Conservation (phyloP, 2,329 filamentous ascomycete species). For the Pestalotiopsis sp. region DNA sequence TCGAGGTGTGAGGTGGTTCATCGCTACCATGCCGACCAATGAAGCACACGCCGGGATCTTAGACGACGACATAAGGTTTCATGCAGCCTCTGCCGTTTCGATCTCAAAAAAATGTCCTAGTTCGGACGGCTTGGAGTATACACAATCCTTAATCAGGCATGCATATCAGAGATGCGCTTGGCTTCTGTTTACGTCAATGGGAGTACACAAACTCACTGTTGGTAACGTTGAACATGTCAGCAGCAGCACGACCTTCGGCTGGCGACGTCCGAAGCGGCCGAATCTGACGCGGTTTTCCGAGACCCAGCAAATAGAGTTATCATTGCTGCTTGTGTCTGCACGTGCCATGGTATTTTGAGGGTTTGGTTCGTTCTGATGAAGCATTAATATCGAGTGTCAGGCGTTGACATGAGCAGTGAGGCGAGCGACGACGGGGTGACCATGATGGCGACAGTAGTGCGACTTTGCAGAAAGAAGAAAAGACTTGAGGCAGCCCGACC, state of each 20-base stretch:
- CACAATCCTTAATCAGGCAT: no score
- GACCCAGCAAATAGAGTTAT: slow-evolving; percentile 7
- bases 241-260: not conserved
- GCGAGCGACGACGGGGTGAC: not conserved
- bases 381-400: not conserved
- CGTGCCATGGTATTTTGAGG: not conserved
- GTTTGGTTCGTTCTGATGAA: not conserved
- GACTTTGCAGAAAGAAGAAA: not conserved
- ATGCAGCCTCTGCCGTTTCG: no score
- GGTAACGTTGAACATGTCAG: no score
- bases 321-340: not conserved
- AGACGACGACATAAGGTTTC: no score
- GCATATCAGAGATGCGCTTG: no score
- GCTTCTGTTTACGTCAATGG: no score
- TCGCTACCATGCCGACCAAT: no score
- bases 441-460: not conserved
- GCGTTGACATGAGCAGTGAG: not conserved
- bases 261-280: not conserved
- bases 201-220: no score
- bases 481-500: not conserved
- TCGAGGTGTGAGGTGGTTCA: no score
- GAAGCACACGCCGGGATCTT: no score
- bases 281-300: not conserved
- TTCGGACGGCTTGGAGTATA: no score
- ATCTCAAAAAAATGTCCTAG: no score